Evolutionary conservation across 2,329 filamentous ascomycete species (phyloP).

Genomic region (Didymella glomerata): DNA sequence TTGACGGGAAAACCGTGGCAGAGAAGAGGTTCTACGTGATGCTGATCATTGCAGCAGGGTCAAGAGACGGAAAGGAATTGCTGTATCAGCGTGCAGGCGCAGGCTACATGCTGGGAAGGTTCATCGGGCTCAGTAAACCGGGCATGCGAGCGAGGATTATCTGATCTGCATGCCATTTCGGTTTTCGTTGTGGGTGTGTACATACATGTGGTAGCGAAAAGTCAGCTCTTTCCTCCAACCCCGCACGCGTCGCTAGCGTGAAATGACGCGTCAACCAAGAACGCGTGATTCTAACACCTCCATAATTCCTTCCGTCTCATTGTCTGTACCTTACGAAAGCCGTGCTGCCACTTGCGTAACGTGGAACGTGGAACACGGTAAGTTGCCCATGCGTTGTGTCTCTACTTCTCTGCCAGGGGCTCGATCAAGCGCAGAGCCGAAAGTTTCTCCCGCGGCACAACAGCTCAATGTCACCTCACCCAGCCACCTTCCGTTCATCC

Average conservation of each 20-base stretch:
- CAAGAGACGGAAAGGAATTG: not conserved
- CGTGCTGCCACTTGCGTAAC: no score
- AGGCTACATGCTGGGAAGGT: not conserved
- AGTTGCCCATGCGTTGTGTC: not conserved
- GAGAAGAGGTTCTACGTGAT: not conserved
- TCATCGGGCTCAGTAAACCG: not conserved
- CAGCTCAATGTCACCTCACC: constrained; percentile 7
- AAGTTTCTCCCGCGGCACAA: constrained; percentile 5
- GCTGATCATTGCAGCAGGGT: not conserved
- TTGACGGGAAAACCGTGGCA: not conserved
- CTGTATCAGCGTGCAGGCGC: not conserved
- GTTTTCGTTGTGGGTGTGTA: no score
- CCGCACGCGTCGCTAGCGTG: no score
- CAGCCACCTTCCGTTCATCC: constrained; percentile 4
- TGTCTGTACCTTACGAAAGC: no score
- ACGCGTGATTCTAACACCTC: no score
- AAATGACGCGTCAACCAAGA: no score
- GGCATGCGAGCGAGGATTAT: not conserved
- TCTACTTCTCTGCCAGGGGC: no score
- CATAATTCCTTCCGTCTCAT: no score
- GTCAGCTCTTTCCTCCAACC: no score
- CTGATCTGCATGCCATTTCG: not conserved
- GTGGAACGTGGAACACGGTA: no score
- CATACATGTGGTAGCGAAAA: no score
- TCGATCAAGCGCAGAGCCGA: not conserved